Base-by-base conservation (phyloP, 1,139 yeast species). In the Meyerozyma sp. region DNA sequence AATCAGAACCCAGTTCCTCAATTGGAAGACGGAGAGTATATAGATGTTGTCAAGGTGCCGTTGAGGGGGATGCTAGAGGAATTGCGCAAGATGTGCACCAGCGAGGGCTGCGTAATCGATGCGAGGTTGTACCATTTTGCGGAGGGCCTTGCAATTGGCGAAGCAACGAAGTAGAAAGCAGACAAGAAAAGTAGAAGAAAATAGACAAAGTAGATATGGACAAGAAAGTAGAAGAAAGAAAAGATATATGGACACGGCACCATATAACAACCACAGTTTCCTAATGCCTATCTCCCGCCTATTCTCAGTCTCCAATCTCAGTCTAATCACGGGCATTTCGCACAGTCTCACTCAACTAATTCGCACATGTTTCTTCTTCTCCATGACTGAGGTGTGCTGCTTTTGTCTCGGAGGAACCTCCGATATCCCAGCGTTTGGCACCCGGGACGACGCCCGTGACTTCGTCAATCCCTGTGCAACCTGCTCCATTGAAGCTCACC, bases 61-160 rank as follows among this genome's bases (percentile, higher is more conserved):
- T 59, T 90, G 50, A 63, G 66, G 14, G 62, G 69, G 25, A 75
- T 91, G 44, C 78, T 82, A n/a, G 71, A 69, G 18, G 75, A 70
- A 34, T 62, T 91, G 59, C 66, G 66, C 13, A 59, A 68, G 30
- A 62, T 90, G 18, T 76, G 63, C 45, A 48, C 70, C 29, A 56
- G 61, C 3, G 76, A 85, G 60, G 96, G 95, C 0, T 88, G 81
- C 60, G 77, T 78, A 28, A 67, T 91, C 18, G 98, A 91, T 65
- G 91, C 96, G 2, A 79, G 96, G 53, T 81, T 93, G 47, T 90
- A 87, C 61, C 89, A 86, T 58, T 77, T 88, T 44, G 95, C 96
- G 18, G 81, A 82, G 45, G 98, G 98, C 0, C 52, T 71, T 37
- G 62, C 58, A 35, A 44, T 61, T 21, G 18, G 18, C 18, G 18